phyloP scores from a whole-genome alignment of 805 yeast genomes.

The Saccharomycopsis selenospora region DNA sequence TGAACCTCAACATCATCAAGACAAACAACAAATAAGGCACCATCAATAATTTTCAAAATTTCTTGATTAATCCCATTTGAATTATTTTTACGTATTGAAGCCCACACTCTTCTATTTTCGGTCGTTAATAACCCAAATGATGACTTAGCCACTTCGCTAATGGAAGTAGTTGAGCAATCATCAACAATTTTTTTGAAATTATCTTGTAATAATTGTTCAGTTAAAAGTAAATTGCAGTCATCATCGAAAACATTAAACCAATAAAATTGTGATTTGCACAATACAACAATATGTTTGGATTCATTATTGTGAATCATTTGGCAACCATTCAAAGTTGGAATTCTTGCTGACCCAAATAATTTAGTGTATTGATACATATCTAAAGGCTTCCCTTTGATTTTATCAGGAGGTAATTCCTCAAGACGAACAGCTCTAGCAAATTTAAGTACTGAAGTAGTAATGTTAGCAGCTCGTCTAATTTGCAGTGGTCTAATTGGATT shows the following conservation, averaged over 20 bases:
- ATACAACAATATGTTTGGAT: slow-evolving; percentile 74
- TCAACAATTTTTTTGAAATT: slow-evolving; percentile 69
- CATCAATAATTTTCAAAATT: slow-evolving; percentile 67
- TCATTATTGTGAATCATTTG: slow-evolving; percentile 73
- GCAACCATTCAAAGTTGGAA: slow-evolving; percentile 78
- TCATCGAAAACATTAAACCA: slow-evolving; percentile 90
- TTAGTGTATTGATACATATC: slow-evolving; percentile 91
- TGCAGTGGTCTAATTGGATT: slow-evolving; percentile 39
- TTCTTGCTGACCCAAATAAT: slow-evolving; percentile 80
- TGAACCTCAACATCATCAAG: slow-evolving; percentile 69
- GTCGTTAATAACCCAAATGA: slow-evolving; percentile 89
- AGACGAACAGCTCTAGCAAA: slow-evolving; percentile 74
- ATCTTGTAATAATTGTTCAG: slow-evolving; percentile 66
- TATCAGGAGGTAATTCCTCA: slow-evolving; percentile 67
- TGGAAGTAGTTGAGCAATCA: slow-evolving; percentile 53
- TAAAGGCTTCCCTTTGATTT: slow-evolving; percentile 50
- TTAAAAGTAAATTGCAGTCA: slow-evolving; percentile 60
- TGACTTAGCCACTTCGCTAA: slow-evolving; percentile 64
- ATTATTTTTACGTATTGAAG: slow-evolving; percentile 52
- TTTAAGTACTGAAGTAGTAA: slow-evolving; percentile 68
- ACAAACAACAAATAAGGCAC: slow-evolving; percentile 76
- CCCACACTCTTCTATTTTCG: slow-evolving; percentile 86
- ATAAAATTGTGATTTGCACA: slow-evolving; percentile 82
- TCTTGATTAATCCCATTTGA: slow-evolving; percentile 51
- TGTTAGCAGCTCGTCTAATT: slow-evolving; percentile 72